phyloP scores from a whole-genome alignment of 345 rosid species.

The Hevea brasiliensis region DNA sequence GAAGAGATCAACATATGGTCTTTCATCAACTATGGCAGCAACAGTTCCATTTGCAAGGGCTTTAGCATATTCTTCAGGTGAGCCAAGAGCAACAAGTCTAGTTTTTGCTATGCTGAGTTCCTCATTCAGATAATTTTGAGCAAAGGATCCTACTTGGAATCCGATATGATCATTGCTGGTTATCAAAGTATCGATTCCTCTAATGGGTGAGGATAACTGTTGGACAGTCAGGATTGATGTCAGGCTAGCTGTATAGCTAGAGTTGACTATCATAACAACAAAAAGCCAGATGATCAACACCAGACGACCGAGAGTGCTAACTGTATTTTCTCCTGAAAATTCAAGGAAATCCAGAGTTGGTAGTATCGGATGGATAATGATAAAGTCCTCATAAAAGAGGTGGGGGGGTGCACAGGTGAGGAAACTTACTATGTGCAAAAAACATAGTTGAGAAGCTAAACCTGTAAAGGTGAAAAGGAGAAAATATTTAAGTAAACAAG shows the following conservation, averaged over 20 bases:
- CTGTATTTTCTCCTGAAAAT: conserved; percentile 78
- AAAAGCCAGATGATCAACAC: conserved; percentile 89
- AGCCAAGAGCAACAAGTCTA: conserved; percentile 74
- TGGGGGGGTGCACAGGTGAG: conserved; percentile 3
- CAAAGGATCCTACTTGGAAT: conserved; percentile 81
- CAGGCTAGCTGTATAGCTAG: conserved; percentile 96
- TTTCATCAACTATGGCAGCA: conserved; percentile 82
- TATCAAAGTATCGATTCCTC: conserved; percentile 74
- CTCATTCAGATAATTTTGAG: conserved; percentile 69
- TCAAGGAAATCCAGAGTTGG: conserved; percentile 13
- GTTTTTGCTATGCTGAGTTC: conserved; percentile 71
- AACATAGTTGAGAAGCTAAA: conserved; percentile 92
- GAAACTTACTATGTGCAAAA: conserved; percentile 73
- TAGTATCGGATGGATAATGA: neutral
- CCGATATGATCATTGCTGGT: conserved; percentile 52
- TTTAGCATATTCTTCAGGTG: conserved; percentile 71
- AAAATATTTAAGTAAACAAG: neutral
- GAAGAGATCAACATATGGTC: conserved; percentile 70
- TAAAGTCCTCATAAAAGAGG: neutral
- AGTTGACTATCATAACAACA: conserved; percentile 74
- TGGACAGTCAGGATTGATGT: conserved; percentile 88
- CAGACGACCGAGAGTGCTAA: conserved; percentile 78
- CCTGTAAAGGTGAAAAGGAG: conserved; percentile 47
- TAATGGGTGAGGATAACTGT: conserved; percentile 86
- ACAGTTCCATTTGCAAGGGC: conserved; percentile 76